phyloP scores from a whole-genome alignment of 2,329 filamentous ascomycete species.

The Aspergillus brasiliensis region DNA sequence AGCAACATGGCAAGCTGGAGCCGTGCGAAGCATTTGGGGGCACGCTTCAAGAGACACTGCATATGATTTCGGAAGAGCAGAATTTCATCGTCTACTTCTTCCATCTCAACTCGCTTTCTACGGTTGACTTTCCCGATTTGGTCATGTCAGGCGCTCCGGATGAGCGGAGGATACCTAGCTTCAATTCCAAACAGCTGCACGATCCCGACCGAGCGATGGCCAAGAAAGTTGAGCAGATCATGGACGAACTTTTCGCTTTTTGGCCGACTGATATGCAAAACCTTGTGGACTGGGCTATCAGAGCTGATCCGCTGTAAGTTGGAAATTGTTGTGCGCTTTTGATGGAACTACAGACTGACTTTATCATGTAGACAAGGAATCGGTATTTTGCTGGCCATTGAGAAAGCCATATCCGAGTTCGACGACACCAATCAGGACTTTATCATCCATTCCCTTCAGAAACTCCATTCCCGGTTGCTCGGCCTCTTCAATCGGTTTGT shows the following conservation, averaged over 20 bases:
- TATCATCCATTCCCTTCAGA: constrained; percentile 75
- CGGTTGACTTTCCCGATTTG: constrained; percentile 79
- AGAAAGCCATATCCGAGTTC: constrained; percentile 75
- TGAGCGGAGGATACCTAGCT: constrained; percentile 69
- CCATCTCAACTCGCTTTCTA: constrained; percentile 83
- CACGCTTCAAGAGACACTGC: constrained; percentile 78
- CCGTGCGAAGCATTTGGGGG: constrained; percentile 81
- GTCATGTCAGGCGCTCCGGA: constrained; percentile 68
- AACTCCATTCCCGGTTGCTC: constrained; percentile 73
- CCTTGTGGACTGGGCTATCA: constrained; percentile 80
- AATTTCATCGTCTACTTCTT: constrained; percentile 98
- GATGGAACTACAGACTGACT: constrained; percentile 19
- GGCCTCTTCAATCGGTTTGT: constrained; percentile 83
- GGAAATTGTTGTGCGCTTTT: neutral
- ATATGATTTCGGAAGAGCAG: constrained; percentile 86
- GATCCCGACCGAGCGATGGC: constrained; percentile 87
- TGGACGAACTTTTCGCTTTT: constrained; percentile 86
- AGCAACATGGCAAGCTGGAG: constrained; percentile 66
- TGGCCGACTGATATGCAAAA: constrained; percentile 76
- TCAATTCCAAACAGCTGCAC: constrained; percentile 74
- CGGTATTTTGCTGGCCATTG: constrained; percentile 78
- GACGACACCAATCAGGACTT: constrained; percentile 94
- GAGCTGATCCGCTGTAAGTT: constrained; percentile 77
- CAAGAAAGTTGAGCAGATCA: constrained; percentile 78
- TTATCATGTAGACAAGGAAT: constrained; percentile 71